Base-by-base conservation (phyloP, 1,284 basidiomycete species). In the Amanita bisporigera region DNA sequence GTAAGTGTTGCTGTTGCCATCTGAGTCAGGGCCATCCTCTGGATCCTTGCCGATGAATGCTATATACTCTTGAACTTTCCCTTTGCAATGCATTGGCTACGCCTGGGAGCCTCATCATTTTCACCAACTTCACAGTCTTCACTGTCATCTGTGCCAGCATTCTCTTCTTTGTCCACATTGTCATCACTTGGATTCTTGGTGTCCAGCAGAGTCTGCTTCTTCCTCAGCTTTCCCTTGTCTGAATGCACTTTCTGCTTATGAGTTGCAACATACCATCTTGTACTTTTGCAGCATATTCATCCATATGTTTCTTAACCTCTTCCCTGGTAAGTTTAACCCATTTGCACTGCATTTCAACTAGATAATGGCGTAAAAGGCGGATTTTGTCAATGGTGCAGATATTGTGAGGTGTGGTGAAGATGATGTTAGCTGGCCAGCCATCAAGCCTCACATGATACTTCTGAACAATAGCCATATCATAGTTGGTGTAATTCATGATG, bases 401-500 rank as follows among this genome's bases (percentile, higher is more conserved):
- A 33, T 59, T 29, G 57, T 58, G 54, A 38, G 55, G 64, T 15
- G 47, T 45, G 4, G 26, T 12, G 21, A 65, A 65, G 14, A 17
- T 41, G 38, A 65, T 65, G 55, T 4, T 21, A 2, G 29, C 54
- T 19, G 64, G 64, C 64, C 64, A 65, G 9, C 64, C 64, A n/a
- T 40, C n/a, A 41, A 65, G 55, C 21, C 33, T 38, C 4, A 65
- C 55, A 24, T 65, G 33, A 55, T 60, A 57, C 31, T 65, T 59
- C 40, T 55, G 52, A 3, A 58, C 21, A 24, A 64, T 64, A 9
- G 63, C 6, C 15, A 29, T 40, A 14, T 33, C 19, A 21, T 65
- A 65, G 29, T 65, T 60, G 10, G 43, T 19, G n/a, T 65, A 65
- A n/a, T 65, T 60, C 64, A 65, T 65, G 31, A 36, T 55, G 15